Percentiles rank a stretch among this genome's conserved stretches.
Conservation (phyloP, 139 green algal species). For the Chlorella sp. region DNA sequence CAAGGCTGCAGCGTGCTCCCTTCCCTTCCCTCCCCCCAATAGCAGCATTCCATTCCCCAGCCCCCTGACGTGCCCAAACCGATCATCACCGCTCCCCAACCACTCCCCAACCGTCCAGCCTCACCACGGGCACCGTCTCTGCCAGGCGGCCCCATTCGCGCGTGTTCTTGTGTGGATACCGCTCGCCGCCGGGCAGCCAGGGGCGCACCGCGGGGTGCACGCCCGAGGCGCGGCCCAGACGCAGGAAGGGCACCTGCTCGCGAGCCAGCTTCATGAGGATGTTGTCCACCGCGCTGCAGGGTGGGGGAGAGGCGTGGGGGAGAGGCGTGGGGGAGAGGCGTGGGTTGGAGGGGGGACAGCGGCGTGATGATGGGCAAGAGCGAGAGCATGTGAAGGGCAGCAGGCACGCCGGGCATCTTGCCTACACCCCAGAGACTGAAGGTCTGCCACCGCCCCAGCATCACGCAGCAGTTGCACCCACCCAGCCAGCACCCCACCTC, state of each 20-base stretch:
- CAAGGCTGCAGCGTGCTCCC: no score
- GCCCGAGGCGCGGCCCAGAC: conserved; percentile 65
- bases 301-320: neutral
- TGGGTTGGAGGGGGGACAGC: neutral
- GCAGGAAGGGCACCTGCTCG: conserved; percentile 66
- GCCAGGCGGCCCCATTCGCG: conserved; percentile 25
- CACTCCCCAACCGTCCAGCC: neutral
- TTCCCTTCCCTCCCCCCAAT: neutral
- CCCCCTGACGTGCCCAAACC: neutral
- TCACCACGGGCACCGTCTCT: conserved; percentile 35
- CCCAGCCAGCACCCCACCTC: neutral
- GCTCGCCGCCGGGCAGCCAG: conserved; percentile 61
- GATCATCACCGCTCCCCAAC: neutral
- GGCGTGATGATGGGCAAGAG: neutral
- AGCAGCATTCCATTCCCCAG: no score
- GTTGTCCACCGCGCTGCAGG: conserved; percentile 91
- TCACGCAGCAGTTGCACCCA: neutral
- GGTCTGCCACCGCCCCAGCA: no score
- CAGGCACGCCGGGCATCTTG: neutral
- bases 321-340: neutral
- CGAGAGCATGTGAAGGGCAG: neutral
- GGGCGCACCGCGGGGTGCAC: conserved; percentile 64
- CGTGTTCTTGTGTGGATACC: conserved; percentile 46
- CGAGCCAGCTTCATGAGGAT: conserved; percentile 84
- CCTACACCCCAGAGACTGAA: neutral